Percentiles rank a stretch among this genome's conserved stretches.
phyloP scores from a whole-genome alignment of 2,329 filamentous ascomycete species.

The Exserohilum rostratum region DNA sequence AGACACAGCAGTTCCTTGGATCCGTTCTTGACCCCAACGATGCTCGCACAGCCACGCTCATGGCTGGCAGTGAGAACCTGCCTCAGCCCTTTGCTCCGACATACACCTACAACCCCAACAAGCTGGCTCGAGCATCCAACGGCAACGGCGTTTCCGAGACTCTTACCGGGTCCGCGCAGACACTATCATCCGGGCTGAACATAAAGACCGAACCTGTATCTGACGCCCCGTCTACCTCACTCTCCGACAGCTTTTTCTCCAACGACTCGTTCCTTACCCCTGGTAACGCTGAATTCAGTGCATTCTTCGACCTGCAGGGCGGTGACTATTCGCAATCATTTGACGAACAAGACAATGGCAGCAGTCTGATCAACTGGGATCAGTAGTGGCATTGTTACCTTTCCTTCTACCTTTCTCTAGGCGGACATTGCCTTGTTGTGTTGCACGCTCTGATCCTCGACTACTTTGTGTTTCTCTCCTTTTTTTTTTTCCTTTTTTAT shows the following conservation, averaged over 20 bases:
- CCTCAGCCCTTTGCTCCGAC: conserved; percentile 48
- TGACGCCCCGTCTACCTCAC: conserved; percentile 18
- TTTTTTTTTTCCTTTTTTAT: not conserved
- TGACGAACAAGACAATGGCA: conserved; percentile 30
- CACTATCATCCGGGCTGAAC: conserved; percentile 47
- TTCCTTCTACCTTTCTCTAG: not conserved
- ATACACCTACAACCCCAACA: conserved; percentile 56
- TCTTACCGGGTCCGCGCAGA: conserved; percentile 49
- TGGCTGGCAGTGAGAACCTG: conserved; percentile 52
- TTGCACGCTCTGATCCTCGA: not conserved
- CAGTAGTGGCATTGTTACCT: conserved; percentile 3
- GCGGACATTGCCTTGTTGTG: not conserved
- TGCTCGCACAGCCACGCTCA: conserved; percentile 53
- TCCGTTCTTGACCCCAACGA: conserved; percentile 54
- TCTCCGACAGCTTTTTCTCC: conserved; percentile 30
- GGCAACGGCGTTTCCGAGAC: conserved; percentile 27
- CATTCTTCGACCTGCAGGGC: conserved; percentile 31
- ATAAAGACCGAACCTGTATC: conserved; percentile 24
- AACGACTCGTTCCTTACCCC: conserved; percentile 28
- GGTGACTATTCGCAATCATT: conserved; percentile 19
- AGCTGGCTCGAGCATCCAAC: conserved; percentile 33
- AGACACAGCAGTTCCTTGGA: conserved; percentile 61
- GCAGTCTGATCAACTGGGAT: conserved; percentile 35
- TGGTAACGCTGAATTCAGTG: conserved; percentile 27
- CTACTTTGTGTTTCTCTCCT: not conserved